These are phyloP conservation scores for Eucalyptus marginata DNA, from an alignment of 345 rosid genomes.

Conservation along the genomic window DNA sequence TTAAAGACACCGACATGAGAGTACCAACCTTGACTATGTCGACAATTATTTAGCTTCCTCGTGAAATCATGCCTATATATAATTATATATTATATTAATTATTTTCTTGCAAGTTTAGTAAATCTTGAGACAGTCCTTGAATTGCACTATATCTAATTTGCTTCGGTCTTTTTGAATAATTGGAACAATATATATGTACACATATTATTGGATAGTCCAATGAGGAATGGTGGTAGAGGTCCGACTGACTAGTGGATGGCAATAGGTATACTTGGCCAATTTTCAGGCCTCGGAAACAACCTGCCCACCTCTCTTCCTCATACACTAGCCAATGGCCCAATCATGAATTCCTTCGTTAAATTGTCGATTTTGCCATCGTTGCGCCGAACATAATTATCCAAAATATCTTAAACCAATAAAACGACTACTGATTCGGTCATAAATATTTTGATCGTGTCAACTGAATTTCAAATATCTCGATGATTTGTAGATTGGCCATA, in stretches of 20 bases:
- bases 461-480: no score
- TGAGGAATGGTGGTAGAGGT: background rate
- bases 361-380: background rate
- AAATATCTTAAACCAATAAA: no score
- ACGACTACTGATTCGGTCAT: rapidly evolving
- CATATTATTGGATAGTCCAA: background rate
- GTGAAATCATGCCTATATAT: background rate
- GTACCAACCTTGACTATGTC: background rate
- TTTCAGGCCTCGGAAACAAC: background rate
- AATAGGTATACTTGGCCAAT: background rate
- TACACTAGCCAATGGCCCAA: background rate
- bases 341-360: background rate
- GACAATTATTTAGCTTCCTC: background rate
- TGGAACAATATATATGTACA: background rate
- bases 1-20: background rate
- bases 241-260: background rate
- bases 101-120: background rate
- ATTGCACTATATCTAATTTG: background rate
- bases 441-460: no score
- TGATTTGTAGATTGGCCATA: rapidly evolving
- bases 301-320: background rate
- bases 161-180: background rate
- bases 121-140: background rate
- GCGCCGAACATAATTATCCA: rapidly evolving
- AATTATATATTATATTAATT: background rate